These are phyloP conservation scores for Phytomonas francai DNA, from an alignment of 208 protist genomes.

Conservation along the genomic window DNA sequence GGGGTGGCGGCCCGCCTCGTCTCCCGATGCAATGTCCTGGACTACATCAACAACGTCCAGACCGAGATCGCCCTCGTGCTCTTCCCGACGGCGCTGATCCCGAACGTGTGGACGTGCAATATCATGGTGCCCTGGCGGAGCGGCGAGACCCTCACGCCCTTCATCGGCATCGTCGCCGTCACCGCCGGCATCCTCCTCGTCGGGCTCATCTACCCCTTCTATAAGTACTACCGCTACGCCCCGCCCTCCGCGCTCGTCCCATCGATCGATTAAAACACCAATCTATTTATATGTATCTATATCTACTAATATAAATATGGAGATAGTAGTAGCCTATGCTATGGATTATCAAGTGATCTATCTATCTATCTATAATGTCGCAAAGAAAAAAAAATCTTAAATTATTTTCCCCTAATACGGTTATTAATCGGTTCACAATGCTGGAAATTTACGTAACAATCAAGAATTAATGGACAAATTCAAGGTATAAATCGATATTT, in stretches of 20 bases:
- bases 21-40: slow-evolving; percentile 77
- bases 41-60: slow-evolving; percentile 77
- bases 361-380: too few species aligned
- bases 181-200: slow-evolving; percentile 33
- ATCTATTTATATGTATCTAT: too few species aligned
- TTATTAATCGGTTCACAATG: too few species aligned
- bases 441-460: too few species aligned
- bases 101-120: slow-evolving; percentile 67
- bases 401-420: too few species aligned
- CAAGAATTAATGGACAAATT: too few species aligned
- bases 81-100: slow-evolving; percentile 71
- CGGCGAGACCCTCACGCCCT: slow-evolving; percentile 26
- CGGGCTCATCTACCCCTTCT: slow-evolving; percentile 28
- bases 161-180: slow-evolving; percentile 38
- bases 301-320: neutral
- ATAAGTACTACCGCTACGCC: slow-evolving; percentile 46
- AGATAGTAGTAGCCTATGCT: too few species aligned
- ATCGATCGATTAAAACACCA: slow-evolving; percentile 21
- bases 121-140: slow-evolving; percentile 52
- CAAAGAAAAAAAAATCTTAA: too few species aligned
- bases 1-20: slow-evolving; percentile 70
- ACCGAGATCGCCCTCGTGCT: slow-evolving; percentile 63
- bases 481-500: too few species aligned
- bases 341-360: too few species aligned
- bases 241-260: slow-evolving; percentile 52